These are phyloP conservation scores for Corynespora cassiicola DNA, from an alignment of 2,329 filamentous ascomycete species.

Conservation along the genomic window DNA sequence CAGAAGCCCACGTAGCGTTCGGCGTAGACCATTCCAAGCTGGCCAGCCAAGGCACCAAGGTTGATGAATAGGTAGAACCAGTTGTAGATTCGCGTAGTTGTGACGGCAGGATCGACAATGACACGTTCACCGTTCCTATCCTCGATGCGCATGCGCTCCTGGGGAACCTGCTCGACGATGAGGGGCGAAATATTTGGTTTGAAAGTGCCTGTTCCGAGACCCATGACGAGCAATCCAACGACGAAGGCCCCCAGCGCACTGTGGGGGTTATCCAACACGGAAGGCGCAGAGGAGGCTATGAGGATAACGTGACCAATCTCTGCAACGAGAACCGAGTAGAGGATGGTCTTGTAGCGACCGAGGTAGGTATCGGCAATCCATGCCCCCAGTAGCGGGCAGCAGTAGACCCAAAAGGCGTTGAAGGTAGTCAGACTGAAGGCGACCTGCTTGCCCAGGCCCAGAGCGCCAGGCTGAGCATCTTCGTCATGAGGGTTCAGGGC, in stretches of 20 bases:
- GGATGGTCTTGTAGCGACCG: conserved; percentile 67
- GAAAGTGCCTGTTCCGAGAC: conserved; percentile 72
- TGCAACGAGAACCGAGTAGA: conserved; percentile 64
- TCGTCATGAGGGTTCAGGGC: conserved; percentile 31
- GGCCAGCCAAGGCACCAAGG: conserved; percentile 43
- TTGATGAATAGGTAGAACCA: conserved; percentile 49
- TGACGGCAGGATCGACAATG: conserved; percentile 71
- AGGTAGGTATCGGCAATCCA: conserved; percentile 67
- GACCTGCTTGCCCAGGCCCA: conserved; percentile 62
- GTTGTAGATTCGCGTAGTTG: conserved; percentile 73
- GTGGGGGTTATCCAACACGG: conserved; percentile 54
- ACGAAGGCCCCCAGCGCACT: conserved; percentile 63
- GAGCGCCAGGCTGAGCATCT: conserved; percentile 54
- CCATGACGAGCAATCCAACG: conserved; percentile 66
- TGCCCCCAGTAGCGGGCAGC: conserved; percentile 65
- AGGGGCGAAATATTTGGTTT: conserved; percentile 69
- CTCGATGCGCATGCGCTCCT: conserved; percentile 58
- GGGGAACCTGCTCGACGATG: conserved; percentile 69
- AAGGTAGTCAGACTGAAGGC: conserved; percentile 60
- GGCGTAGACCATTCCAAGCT: conserved; percentile 47
- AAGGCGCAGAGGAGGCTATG: conserved; percentile 61
- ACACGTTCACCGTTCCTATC: conserved; percentile 61
- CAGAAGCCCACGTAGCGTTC: conserved; percentile 70
- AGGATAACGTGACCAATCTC: conserved; percentile 63
- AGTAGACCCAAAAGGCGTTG: conserved; percentile 64